Percentiles rank a stretch among this genome's conserved stretches.
Evolutionary conservation across 2,329 filamentous ascomycete genomes (phyloP).

Genomic region (Penicillium concentricum): DNA sequence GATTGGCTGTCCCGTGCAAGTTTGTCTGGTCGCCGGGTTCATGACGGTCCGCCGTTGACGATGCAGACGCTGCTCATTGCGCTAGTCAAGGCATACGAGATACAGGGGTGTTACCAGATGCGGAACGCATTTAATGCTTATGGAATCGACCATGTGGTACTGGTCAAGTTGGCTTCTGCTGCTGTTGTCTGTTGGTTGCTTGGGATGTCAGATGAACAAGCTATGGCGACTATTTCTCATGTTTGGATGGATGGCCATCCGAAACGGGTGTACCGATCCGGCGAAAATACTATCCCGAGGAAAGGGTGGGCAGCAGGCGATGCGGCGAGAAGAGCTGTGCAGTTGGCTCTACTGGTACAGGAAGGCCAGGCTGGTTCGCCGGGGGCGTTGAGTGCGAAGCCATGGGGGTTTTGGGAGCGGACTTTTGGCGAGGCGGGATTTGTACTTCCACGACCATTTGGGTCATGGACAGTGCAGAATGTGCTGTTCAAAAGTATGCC

Average conservation of each 20-base stretch:
- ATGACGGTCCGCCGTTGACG: slow-evolving; percentile 28
- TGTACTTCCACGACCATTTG: slow-evolving; percentile 18
- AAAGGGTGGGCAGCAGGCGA: slow-evolving; percentile 48
- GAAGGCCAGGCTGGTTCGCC: slow-evolving; percentile 31
- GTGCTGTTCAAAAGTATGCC: slow-evolving; percentile 29
- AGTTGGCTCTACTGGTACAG: slow-evolving; percentile 33
- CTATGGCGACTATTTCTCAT: slow-evolving; percentile 39
- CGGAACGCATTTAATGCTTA: slow-evolving; percentile 40
- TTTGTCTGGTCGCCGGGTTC: background rate
- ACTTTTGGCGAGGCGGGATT: slow-evolving; percentile 23
- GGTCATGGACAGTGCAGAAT: slow-evolving; percentile 24
- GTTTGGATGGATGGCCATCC: slow-evolving; percentile 43
- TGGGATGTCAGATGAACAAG: slow-evolving; percentile 34
- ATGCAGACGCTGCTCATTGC: slow-evolving; percentile 34
- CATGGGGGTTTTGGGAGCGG: slow-evolving; percentile 39
- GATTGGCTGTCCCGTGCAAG: slow-evolving; percentile 32
- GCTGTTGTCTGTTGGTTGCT: slow-evolving; percentile 41
- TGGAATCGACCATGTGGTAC: slow-evolving; percentile 45
- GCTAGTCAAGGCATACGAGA: slow-evolving; percentile 45
- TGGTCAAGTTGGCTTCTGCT: slow-evolving; percentile 44
- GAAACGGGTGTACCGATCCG: slow-evolving; percentile 35
- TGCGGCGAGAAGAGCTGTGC: slow-evolving; percentile 42
- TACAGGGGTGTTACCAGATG: slow-evolving; percentile 42
- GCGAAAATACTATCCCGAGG: slow-evolving; percentile 36
- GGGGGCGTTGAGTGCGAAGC: slow-evolving; percentile 30